Evolutionary conservation across 73 alveolate species (phyloP).

Genomic region (Paramecium sonneborni): DNA sequence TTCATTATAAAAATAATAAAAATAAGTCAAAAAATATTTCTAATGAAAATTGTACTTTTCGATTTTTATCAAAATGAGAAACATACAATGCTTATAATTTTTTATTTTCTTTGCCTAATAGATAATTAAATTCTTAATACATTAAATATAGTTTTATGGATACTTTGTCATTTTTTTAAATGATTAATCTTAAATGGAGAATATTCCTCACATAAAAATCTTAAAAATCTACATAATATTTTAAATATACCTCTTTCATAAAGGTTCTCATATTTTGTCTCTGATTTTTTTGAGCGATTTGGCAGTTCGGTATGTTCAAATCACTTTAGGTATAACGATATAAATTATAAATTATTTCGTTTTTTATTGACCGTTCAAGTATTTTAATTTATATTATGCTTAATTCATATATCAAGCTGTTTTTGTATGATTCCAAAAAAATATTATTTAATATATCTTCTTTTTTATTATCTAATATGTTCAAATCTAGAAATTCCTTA

Average conservation of each 20-base stretch:
- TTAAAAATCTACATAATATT: not conserved
- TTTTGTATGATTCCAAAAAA: no score
- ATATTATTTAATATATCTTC: no score
- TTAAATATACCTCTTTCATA: constrained; percentile 27
- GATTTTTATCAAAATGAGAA: constrained; percentile 16
- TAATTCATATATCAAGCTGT: no score
- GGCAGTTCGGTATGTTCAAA: not conserved
- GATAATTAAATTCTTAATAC: constrained; percentile 12
- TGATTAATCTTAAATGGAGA: not conserved
- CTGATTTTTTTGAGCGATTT: not conserved
- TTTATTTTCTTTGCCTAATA: not conserved
- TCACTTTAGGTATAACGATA: not conserved
- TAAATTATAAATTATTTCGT: constrained; percentile 15
- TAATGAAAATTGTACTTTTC: not conserved
- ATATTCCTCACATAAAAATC: constrained; percentile 46
- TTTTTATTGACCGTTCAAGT: not conserved
- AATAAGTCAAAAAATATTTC: constrained; percentile 13
- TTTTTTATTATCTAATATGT: no score
- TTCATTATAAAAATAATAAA: constrained; percentile 1
- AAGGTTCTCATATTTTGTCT: not conserved
- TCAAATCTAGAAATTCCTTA: no score
- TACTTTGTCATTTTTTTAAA: not conserved
- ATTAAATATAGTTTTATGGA: constrained; percentile 14
- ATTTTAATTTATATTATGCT: not conserved
- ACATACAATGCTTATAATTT: not conserved